Conservation (phyloP, 495 filamentous ascomycete genomes). For the Aspergillus ostianus region DNA sequence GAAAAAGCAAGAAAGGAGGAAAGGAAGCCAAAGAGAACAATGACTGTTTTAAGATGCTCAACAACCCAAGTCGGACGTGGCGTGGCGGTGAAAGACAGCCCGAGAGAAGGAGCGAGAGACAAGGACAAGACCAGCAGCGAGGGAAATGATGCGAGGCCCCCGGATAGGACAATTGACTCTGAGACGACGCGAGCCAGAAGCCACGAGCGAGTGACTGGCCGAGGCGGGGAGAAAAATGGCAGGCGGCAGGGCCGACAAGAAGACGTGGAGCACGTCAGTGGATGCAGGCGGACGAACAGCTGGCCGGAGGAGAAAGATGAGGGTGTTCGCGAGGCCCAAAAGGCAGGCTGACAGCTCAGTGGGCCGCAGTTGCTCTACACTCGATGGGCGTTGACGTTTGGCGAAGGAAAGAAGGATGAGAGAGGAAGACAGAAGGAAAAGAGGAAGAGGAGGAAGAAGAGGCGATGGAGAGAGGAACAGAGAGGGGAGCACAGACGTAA, state of each 20-base stretch:
- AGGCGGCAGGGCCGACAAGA: conserved; percentile 22
- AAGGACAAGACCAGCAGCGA: conserved; percentile 6
- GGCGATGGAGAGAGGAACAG: background rate
- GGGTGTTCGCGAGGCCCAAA: conserved; percentile 16
- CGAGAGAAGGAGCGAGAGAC: conserved; percentile 7
- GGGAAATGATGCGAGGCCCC: conserved; percentile 1
- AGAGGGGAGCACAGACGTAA: conserved; percentile 5
- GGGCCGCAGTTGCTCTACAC: conserved; percentile 10
- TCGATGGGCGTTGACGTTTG: conserved; percentile 10
- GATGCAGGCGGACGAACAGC: conserved; percentile 18
- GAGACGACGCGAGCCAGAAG: conserved; percentile 7
- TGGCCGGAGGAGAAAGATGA: conserved; percentile 13
- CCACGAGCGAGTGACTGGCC: conserved; percentile 9
- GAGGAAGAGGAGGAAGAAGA: conserved; percentile 1
- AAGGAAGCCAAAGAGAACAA: conserved; percentile 5
- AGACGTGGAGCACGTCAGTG: conserved; percentile 28
- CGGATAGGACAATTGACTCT: conserved; percentile 3
- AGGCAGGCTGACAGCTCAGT: conserved; percentile 24
- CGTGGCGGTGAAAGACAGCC: conserved; percentile 23
- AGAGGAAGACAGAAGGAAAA: background rate
- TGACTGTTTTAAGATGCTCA: conserved; percentile 9
- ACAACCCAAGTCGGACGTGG: conserved; percentile 11
- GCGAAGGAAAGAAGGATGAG: conserved; percentile 2
- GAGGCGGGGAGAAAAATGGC: conserved; percentile 9
- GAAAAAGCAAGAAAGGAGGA: conserved; percentile 1